phyloP scores from a whole-genome alignment of 352 stramenopile species.

The Pythium rhizo-oryzae region DNA sequence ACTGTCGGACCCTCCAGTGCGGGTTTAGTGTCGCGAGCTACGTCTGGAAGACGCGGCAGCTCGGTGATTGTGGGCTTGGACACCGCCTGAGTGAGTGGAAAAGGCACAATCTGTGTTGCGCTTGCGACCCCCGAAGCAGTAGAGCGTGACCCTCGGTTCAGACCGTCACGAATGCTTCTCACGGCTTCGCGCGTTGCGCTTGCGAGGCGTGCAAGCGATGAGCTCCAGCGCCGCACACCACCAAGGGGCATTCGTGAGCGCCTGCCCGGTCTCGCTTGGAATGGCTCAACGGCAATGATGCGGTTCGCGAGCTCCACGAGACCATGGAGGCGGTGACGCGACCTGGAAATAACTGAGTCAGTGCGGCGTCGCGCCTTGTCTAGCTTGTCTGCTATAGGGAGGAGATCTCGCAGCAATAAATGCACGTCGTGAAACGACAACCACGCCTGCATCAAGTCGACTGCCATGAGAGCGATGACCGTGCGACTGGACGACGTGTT shows the following conservation, averaged over 20 bases:
- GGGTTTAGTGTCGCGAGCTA: neutral
- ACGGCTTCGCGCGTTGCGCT: neutral
- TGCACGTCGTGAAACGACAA: slow-evolving; percentile 12
- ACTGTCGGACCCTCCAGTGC: neutral
- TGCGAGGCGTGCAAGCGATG: neutral
- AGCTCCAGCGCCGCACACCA: neutral
- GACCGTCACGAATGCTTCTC: neutral
- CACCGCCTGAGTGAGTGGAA: neutral
- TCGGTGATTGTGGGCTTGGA: neutral
- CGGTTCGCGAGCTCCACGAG: neutral
- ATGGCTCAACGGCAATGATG: slow-evolving; percentile 1
- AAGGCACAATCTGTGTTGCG: neutral
- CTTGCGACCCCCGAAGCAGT: neutral
- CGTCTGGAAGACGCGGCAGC: neutral
- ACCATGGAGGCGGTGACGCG: neutral
- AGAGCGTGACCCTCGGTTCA: neutral
- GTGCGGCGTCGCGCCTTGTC: neutral
- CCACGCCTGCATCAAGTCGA: slow-evolving; percentile 18
- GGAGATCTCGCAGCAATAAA: neutral
- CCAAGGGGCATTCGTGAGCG: neutral
- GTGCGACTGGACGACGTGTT: slow-evolving; percentile 8
- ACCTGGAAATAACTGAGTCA: neutral
- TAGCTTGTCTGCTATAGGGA: neutral
- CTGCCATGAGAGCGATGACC: slow-evolving; percentile 7
- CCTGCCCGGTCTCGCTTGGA: neutral